Base-by-base conservation (phyloP, 306 rosid genomes). In the Castanopsis chinensis region DNA sequence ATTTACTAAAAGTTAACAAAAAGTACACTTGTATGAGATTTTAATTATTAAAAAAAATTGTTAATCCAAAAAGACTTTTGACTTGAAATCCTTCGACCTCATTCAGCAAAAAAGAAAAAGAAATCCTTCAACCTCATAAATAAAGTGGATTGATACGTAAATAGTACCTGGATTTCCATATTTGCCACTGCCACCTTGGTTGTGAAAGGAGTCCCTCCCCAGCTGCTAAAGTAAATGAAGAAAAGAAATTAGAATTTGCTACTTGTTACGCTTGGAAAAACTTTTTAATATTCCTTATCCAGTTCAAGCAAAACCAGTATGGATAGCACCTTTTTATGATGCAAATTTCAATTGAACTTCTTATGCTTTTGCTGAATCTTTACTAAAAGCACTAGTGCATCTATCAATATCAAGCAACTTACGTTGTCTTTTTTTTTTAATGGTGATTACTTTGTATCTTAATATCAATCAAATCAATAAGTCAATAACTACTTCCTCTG, bases 141-240 rank as follows among this genome's bases (percentile, higher is more conserved):
- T 49, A 49, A 49, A 49, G 53, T 49, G 12, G 53, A 10, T 49
- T 49, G 53, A 49, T 49, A 33, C 25, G 20, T 19, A 19, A 37
- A 35, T 32, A 7, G 1, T 68, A 68, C 88, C 85, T 81, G 85
- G 57, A 69, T 71, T 81, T 80, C 63, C 84, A 68, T 49, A 49
- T 49, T 79, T 76, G 73, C 65, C 33, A 32, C 72, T 21, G 54
- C 75, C 80, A 41, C 32, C 74, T 70, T 70, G 83, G 49, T 75
- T 23, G 5, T n/a, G 72, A 67, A 49, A 33, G 6, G 52, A 9
- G 52, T 57, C 76, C 85, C 72, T 81, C 74, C 77, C 88, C 5
- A 20, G 74, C 54, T 81, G 85, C 91, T 88, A 20, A 49, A 51
- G 72, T 74, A n/a, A 56, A 49, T 20, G 67, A 77, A 52, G 54